Evolutionary conservation across 2,329 filamentous ascomycete species (phyloP), one percentile per base, ranked within the genome.

Genomic region (Penicillium italicum): DNA sequence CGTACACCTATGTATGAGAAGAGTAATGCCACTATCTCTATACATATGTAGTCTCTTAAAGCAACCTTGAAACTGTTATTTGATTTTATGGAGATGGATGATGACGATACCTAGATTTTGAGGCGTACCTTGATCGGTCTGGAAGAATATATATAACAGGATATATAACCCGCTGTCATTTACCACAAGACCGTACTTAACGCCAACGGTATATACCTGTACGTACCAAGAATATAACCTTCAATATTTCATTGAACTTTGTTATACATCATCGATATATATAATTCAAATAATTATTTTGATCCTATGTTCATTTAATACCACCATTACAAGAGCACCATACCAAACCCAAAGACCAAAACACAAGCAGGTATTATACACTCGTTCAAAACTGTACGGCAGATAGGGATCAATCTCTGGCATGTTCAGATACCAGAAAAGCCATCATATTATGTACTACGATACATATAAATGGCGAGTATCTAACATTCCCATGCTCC

Each of bases 111-210:
- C 14, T 24, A n/a, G 14, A 14, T 44, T 31, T 45, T 16, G 1
- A 24, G 5, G 24, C 24, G 14, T 31, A 16, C 4, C 16, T 31
- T 24, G 9, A 6, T 40, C 16, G n/a, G 16, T 7, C 42, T 41
- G 28, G n/a, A 44, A 45, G 20, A 31, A 31, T 47, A 31, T 47
- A 31, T 46, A 36, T 41, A 46, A 46, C 50, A 20, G 18, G 8
- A 40, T 33, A 53, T 53, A 53, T 47, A 48, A 41, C 50, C 33
- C 26, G 33, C 18, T 10, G 50, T 53, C 28, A 48, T 34, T 8
- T 53, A 53, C 34, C 24, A 1, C 11, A 50, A 51, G 40, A 51
- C 49, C 30, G 41, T 51, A 51, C 40, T 14, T 22, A 22, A 52
- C 33, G 3, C 20, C 20, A 30, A 14, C n/a, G 26, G 28, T 53